A percentile compares a stretch with the other conserved stretches of the same genome.
Conservation (phyloP, 768 basidiomycete species). For the Ramaria sp. region DNA sequence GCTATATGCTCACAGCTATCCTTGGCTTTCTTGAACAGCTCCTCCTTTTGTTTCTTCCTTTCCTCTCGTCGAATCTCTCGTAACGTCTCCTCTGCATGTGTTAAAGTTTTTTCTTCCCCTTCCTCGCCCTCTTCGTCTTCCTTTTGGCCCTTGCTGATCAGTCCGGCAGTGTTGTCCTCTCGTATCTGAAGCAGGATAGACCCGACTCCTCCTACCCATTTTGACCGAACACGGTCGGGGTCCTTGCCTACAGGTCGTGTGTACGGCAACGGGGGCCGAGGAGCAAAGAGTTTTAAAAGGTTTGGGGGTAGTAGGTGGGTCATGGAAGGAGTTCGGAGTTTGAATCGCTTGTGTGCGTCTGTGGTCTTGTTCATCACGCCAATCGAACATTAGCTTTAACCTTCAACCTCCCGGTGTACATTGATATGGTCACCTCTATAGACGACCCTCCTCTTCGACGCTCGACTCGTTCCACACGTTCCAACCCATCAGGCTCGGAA, state of each 20-base stretch:
- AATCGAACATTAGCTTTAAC: background rate
- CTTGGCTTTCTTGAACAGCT: slow-evolving; percentile 70
- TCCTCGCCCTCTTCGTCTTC: slow-evolving; percentile 64
- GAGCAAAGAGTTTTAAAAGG: slow-evolving; percentile 92
- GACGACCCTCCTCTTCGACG: background rate
- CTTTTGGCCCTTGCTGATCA: slow-evolving; percentile 43
- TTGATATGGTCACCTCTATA: background rate
- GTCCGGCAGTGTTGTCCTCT: slow-evolving; percentile 63
- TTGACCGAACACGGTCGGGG: slow-evolving; percentile 57
- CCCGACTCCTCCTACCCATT: slow-evolving; percentile 71
- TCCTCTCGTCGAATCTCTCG: slow-evolving; percentile 71
- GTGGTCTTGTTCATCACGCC: background rate
- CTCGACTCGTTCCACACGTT: background rate
- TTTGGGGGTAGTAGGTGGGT: slow-evolving; percentile 92
- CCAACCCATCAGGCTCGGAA: slow-evolving; percentile 1
- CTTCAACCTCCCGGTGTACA: too few relatives aligned
- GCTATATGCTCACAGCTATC: slow-evolving; percentile 59
- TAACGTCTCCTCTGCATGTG: slow-evolving; percentile 74
- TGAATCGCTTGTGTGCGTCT: background rate
- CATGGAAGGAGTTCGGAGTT: background rate
- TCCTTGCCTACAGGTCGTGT: slow-evolving; percentile 77
- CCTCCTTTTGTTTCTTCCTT: slow-evolving; percentile 60
- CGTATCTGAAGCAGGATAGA: slow-evolving; percentile 58
- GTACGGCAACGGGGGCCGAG: slow-evolving; percentile 84
- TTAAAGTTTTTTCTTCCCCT: slow-evolving; percentile 71